Evolutionary conservation across 2,329 filamentous ascomycete species (phyloP), one percentile per base, ranked within the genome.

Genomic region (Aspergillus chevalieri): DNA sequence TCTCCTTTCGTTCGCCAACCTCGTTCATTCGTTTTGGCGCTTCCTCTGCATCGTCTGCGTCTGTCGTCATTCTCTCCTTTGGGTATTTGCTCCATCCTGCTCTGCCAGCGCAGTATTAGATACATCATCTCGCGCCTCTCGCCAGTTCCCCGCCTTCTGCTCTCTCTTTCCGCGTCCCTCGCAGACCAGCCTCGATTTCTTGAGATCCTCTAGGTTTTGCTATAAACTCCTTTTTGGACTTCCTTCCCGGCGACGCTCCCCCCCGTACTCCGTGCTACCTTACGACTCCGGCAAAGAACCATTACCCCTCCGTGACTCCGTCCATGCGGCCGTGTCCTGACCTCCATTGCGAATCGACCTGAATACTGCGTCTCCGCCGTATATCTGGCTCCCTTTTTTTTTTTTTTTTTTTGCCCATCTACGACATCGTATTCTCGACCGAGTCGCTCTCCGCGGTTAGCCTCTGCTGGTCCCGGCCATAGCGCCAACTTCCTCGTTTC

Each of bases 301-400:
- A 17, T 41, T 41, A 41, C 21, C 44, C 28, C 28, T 38, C 22
- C 21, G 22, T 24, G 19, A 6, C 10, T 26, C 52, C 44, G 47
- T 54, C 48, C 55, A 58, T 60, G 56, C 49, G 47, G 51, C 48
- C 33, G 30, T 45, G 44, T 45, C 28, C 38, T 22, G 39, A 19
- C 39, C 17, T 24, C 19, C 19, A 42, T 21, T 24, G 39, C 39
- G 19, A 42, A 19, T 24, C 21, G 39, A 42, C 39, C 21, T 42
- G 39, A 42, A 21, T 42, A 24, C 21, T 42, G 39, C 21, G 12
- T 42, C 19, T 22, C 39, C n/a, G 12, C 19, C 19, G 34, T 36
- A 17, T n/a, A 36, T n/a, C 39, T 19, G 15, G 12, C 19, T 24
- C 19, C 12, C 39, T 19, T 42, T 42, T 1, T 42, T 19, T 39